Base-by-base conservation (phyloP, 2,329 filamentous ascomycete genomes). In the Lizonia empirigonia region DNA sequence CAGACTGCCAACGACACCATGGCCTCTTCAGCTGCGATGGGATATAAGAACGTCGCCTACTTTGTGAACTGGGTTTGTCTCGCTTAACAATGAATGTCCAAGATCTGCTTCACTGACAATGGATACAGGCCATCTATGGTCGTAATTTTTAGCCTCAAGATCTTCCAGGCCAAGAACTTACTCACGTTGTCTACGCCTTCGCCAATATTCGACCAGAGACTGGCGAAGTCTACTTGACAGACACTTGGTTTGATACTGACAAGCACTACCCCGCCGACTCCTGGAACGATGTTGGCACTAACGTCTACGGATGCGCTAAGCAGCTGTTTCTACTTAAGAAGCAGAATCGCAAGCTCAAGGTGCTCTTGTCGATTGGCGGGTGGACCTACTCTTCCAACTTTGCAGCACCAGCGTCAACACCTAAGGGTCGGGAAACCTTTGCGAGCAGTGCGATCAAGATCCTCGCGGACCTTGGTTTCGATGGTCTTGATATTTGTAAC, bases 341-440 rank as follows among this genome's bases (percentile, higher is more conserved):
- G 55, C 46, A 46, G 22, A 72, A 73, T 41, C 67, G 69, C 46
- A 72, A 71, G 44, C 47, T 73, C n/a, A 72, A 73, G 47, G 60
- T 68, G 7, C 47, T 73, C 16, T 59, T 73, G 15, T 70, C 68
- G 0, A 72, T 73, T 34, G 69, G 70, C 35, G 69, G 70, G 4
- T 72, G 68, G 69, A 73, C 69, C 1, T 73, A 72, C 45, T 72
- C 70, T 29, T 22, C 66, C 26, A 70, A 72, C 55, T 71, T 73
- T 44, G 54, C 63, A 4, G 50, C 59, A 24, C 62, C 68, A 23
- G 66, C 67, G 10, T 62, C 64, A 5, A 70, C 67, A 8, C 59
- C 59, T 7, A 46, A 55, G 10, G 65, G 66, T 5, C 56, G 68
- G 13, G 53, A 55, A 7, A 69, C 32, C 19, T 73, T 73, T 55